Evolutionary conservation across 768 basidiomycete genomes (phyloP).

Genomic region (Agaricus subrufescens): DNA sequence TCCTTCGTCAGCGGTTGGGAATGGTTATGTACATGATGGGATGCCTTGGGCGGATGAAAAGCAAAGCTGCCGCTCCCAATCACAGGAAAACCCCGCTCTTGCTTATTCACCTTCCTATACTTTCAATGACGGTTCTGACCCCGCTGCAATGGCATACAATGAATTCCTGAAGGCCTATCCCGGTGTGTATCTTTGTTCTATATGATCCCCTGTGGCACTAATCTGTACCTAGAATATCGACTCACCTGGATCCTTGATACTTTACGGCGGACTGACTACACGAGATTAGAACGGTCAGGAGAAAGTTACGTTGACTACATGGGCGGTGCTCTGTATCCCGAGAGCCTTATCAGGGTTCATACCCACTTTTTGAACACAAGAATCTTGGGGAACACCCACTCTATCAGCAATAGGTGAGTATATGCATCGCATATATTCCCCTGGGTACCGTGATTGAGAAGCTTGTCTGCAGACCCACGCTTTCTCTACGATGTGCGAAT

Average conservation of each 20-base stretch:
- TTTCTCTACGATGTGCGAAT: constrained; percentile 60
- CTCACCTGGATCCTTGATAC: constrained; percentile 69
- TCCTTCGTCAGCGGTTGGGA: constrained; percentile 5
- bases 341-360: constrained; percentile 69
- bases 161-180: constrained; percentile 43
- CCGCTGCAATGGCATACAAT: constrained; percentile 39
- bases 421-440: constrained; percentile 22
- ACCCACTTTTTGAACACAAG: constrained; percentile 60
- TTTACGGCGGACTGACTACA: constrained; percentile 58
- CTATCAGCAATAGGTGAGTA: constrained; percentile 70
- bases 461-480: constrained; percentile 47
- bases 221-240: constrained; percentile 42
- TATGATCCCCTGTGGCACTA: background rate
- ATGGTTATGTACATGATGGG: constrained; percentile 8
- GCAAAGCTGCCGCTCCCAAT: background rate
- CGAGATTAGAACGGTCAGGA: constrained; percentile 50
- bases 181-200: constrained; percentile 17
- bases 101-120: constrained; percentile 11
- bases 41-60: constrained; percentile 7
- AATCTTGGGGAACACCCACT: constrained; percentile 82
- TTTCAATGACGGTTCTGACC: constrained; percentile 12
- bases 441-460: background rate
- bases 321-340: constrained; percentile 79
- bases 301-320: constrained; percentile 87
- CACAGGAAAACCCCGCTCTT: constrained; percentile 8